A percentile compares a stretch with the other conserved stretches of the same genome.
Evolutionary conservation across 306 rosid species (phyloP).

Genomic region (Lupinus albus): DNA sequence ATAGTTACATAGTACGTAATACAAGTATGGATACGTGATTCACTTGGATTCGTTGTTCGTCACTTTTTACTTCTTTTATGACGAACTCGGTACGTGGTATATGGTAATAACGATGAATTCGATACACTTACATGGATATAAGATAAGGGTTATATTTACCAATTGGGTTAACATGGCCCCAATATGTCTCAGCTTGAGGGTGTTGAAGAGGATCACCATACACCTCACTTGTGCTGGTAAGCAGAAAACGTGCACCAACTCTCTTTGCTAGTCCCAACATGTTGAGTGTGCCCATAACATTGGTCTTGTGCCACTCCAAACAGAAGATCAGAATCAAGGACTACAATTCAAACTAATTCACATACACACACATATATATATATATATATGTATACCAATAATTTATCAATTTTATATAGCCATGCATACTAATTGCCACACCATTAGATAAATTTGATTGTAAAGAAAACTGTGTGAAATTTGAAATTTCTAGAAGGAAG

Average conservation of each 20-base stretch:
- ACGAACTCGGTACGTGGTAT: too few species aligned
- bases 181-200: conserved; percentile 86
- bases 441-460: too few species aligned
- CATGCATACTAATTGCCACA: neutral
- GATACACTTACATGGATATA: too few species aligned
- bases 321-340: conserved; percentile 52
- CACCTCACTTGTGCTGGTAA: conserved; percentile 93
- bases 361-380: neutral
- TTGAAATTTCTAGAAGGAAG: too few species aligned
- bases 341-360: conserved; percentile 11
- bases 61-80: too few species aligned
- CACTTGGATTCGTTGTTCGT: too few species aligned
- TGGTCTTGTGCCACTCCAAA: conserved; percentile 70
- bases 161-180: conserved; percentile 98
- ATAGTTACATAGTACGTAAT: too few species aligned
- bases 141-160: conserved; percentile 51
- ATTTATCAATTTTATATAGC: neutral
- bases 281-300: conserved; percentile 91
- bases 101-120: too few species aligned
- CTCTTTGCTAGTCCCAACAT: conserved; percentile 92
- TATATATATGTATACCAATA: too few species aligned
- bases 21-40: too few species aligned
- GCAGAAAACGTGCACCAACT: conserved; percentile 78
- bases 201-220: conserved; percentile 95
- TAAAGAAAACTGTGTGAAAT: too few species aligned